Percentiles rank a stretch among this genome's conserved stretches.
phyloP scores from a whole-genome alignment of 83 land plant genomes.

The Larix sibirica region DNA sequence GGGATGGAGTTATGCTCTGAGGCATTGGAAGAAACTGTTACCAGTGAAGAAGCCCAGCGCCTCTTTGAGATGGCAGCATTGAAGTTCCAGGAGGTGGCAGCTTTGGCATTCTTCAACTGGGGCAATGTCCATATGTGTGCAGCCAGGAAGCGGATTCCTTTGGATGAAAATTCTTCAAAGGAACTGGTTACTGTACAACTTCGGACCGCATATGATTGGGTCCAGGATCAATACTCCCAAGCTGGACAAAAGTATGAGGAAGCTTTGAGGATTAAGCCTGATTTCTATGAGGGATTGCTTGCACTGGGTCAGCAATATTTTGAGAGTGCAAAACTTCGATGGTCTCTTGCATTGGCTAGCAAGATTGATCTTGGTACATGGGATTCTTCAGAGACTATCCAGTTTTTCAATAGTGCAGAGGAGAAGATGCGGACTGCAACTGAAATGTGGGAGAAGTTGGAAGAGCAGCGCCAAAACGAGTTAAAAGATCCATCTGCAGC shows the following conservation, averaged over 20 bases:
- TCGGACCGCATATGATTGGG: conserved; percentile 83
- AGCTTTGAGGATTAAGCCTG: conserved; percentile 67
- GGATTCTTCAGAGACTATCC: conserved; percentile 64
- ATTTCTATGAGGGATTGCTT: conserved; percentile 80
- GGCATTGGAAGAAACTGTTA: conserved; percentile 79
- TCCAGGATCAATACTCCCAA: conserved; percentile 58
- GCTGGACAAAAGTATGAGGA: conserved; percentile 72
- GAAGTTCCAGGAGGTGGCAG: conserved; percentile 86
- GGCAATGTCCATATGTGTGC: conserved; percentile 94
- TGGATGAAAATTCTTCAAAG: conserved; percentile 62
- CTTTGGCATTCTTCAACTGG: conserved; percentile 85
- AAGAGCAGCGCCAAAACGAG: conserved; percentile 61
- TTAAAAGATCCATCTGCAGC: conserved; percentile 45
- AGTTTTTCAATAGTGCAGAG: conserved; percentile 75
- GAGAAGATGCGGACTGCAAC: conserved; percentile 77
- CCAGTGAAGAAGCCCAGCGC: conserved; percentile 80
- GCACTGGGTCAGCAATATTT: conserved; percentile 85
- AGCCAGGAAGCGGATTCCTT: conserved; percentile 77
- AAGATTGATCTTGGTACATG: conserved; percentile 65
- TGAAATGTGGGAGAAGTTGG: conserved; percentile 79
- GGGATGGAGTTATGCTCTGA: conserved; percentile 89
- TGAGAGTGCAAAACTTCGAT: conserved; percentile 81
- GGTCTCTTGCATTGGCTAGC: conserved; percentile 77
- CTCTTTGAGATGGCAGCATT: conserved; percentile 74
- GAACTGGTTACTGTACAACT: conserved; percentile 45